phyloP scores from a whole-genome alignment of 345 rosid species.

The Eutrema yunnanense region DNA sequence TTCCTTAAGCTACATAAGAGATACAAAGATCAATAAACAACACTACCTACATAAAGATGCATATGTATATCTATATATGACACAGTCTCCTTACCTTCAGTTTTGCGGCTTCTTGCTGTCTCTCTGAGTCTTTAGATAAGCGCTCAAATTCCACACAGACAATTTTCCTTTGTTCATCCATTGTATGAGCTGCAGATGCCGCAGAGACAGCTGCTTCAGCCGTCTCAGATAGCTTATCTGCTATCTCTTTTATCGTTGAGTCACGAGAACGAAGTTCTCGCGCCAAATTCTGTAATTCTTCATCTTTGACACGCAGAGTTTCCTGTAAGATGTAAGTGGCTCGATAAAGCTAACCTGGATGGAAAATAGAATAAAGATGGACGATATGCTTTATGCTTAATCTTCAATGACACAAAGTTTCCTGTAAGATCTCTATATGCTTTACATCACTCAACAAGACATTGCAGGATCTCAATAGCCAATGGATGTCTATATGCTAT shows the following conservation, averaged over 20 bases:
- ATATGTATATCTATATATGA: neutral
- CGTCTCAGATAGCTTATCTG: slow-evolving; percentile 84
- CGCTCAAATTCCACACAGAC: slow-evolving; percentile 76
- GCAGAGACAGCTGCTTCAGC: slow-evolving; percentile 99
- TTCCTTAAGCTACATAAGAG: slow-evolving; percentile 56
- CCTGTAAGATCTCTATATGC: slow-evolving; percentile 35
- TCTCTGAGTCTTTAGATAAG: slow-evolving; percentile 52
- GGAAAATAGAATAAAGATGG: neutral
- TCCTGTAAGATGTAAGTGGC: slow-evolving; percentile 50
- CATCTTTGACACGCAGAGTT: slow-evolving; percentile 92
- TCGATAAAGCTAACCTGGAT: neutral
- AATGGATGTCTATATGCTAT: neutral
- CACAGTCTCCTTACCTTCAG: slow-evolving; percentile 45
- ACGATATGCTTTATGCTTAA: neutral
- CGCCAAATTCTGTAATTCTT: slow-evolving; percentile 85
- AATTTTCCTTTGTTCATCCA: slow-evolving; percentile 88
- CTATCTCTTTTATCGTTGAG: slow-evolving; percentile 83
- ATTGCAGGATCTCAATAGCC: neutral
- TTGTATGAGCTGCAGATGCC: slow-evolving; percentile 82
- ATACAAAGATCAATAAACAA: slow-evolving; percentile 12
- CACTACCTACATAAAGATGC: neutral
- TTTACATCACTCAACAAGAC: neutral
- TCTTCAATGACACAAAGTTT: slow-evolving; percentile 63
- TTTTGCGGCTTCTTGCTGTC: slow-evolving; percentile 46
- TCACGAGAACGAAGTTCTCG: slow-evolving; percentile 88